phyloP scores from a whole-genome alignment of 345 rosid genomes.

The Acer campestre region DNA sequence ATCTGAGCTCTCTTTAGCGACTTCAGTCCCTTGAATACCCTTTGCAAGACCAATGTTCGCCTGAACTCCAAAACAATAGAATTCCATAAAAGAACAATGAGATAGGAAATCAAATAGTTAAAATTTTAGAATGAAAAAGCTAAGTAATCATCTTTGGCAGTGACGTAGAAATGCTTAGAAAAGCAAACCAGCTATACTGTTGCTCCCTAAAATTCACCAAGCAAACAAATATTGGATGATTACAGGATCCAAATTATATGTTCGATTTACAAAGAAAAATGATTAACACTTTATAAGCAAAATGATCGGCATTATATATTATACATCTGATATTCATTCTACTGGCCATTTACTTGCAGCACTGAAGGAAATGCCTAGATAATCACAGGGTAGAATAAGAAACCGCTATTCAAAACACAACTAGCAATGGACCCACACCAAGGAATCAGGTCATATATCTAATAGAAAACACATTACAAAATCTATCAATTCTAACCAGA shows the following conservation, averaged over 20 bases:
- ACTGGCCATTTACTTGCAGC: not conserved
- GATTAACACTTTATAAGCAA: not conserved
- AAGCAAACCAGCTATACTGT: not conserved
- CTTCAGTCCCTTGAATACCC: conserved; percentile 99
- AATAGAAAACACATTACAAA: not conserved
- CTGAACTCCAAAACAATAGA: conserved; percentile 41
- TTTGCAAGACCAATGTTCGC: conserved; percentile 97
- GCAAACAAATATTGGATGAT: not conserved
- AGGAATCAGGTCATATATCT: not conserved
- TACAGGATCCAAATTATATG: not conserved
- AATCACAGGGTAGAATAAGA: not conserved
- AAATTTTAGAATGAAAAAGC: not conserved
- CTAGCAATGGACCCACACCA: not conserved
- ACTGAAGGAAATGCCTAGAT: not conserved
- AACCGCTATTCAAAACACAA: not conserved
- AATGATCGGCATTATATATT: not conserved
- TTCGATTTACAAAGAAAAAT: not conserved
- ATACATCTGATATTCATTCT: not conserved
- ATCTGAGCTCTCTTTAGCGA: conserved; percentile 97
- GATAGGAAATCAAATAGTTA: not conserved
- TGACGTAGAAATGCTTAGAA: not conserved
- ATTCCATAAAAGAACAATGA: not conserved
- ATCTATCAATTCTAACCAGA: not conserved
- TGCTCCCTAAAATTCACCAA: not conserved
- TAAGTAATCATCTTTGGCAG: no score